Evolutionary conservation across 352 stramenopile species (phyloP).

Genomic region (Phytophthora colocasiae): DNA sequence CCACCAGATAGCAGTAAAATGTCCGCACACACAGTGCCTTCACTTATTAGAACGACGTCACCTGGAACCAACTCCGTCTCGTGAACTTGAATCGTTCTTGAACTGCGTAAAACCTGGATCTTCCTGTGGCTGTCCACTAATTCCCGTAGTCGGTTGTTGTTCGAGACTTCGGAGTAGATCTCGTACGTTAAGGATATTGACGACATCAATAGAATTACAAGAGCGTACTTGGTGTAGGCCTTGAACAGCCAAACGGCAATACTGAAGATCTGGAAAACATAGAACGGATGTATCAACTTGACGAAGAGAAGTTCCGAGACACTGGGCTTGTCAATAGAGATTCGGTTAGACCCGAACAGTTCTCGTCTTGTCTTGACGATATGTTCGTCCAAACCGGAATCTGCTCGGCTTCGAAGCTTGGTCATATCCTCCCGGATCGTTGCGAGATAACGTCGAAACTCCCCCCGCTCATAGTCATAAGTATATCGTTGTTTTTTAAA

Average conservation of each 20-base stretch:
- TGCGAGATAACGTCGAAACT: slow-evolving; percentile 58
- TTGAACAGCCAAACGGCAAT: slow-evolving; percentile 54
- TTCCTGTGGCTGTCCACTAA: slow-evolving; percentile 47
- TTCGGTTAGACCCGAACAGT: slow-evolving; percentile 55
- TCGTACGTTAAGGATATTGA: slow-evolving; percentile 53
- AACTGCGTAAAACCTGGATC: slow-evolving; percentile 43
- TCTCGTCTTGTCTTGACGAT: slow-evolving; percentile 21
- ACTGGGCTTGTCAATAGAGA: slow-evolving; percentile 46
- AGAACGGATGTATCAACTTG: slow-evolving; percentile 69
- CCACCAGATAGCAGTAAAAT: slow-evolving; percentile 48
- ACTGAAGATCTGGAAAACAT: slow-evolving; percentile 72
- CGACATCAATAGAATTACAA: slow-evolving; percentile 54
- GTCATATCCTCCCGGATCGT: slow-evolving; percentile 44
- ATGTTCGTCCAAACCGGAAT: neutral
- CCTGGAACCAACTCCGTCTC: slow-evolving; percentile 57
- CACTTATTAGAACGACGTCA: slow-evolving; percentile 49
- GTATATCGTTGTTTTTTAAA: slow-evolving; percentile 77
- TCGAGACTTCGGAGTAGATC: slow-evolving; percentile 56
- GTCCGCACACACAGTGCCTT: slow-evolving; percentile 45
- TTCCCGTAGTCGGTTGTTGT: slow-evolving; percentile 47
- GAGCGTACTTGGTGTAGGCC: slow-evolving; percentile 51
- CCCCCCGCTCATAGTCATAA: slow-evolving; percentile 54
- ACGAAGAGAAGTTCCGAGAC: slow-evolving; percentile 51
- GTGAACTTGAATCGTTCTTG: slow-evolving; percentile 14
- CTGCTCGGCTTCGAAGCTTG: neutral